phyloP scores from a whole-genome alignment of 139 green algal genomes.

The Haematococcus sp. region DNA sequence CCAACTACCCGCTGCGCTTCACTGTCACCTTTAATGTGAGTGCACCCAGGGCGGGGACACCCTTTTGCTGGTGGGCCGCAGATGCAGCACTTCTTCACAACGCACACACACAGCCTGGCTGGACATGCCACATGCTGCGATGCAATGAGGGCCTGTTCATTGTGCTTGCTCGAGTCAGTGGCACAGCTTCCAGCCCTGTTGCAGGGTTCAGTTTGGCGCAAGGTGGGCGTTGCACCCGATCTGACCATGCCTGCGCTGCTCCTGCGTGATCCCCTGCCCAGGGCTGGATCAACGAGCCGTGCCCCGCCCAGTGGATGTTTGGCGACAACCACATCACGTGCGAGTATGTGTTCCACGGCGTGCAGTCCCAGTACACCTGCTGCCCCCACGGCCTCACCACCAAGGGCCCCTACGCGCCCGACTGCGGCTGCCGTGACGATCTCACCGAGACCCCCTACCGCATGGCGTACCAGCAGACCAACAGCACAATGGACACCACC shows the following conservation, averaged over 20 bases:
- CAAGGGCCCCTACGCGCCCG: neutral
- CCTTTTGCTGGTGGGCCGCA: neutral
- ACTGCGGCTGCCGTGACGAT: conserved; percentile 42
- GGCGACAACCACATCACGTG: neutral
- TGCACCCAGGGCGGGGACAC: too few relatives aligned
- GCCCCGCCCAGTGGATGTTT: conserved; percentile 20
- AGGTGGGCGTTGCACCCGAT: too few relatives aligned
- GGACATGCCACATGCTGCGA: neutral
- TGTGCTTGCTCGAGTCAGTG: neutral
- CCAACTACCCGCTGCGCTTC: neutral
- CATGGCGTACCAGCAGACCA: conserved; percentile 21
- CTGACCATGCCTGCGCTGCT: too few relatives aligned
- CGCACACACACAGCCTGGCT: neutral
- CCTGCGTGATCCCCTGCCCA: neutral
- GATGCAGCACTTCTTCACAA: neutral
- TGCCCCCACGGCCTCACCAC: conserved; percentile 32
- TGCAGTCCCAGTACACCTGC: conserved; percentile 29
- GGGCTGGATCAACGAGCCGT: conserved; percentile 37
- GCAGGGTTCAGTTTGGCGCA: too few relatives aligned
- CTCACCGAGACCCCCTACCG: conserved; percentile 29
- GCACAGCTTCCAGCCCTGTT: neutral
- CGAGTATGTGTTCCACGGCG: conserved; percentile 37
- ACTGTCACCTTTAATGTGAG: conserved; percentile 9
- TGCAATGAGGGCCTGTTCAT: neutral
- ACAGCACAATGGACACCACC: neutral